phyloP scores from a whole-genome alignment of 176 grass and related monocot genomes.

The Triticum dicoccoides region DNA sequence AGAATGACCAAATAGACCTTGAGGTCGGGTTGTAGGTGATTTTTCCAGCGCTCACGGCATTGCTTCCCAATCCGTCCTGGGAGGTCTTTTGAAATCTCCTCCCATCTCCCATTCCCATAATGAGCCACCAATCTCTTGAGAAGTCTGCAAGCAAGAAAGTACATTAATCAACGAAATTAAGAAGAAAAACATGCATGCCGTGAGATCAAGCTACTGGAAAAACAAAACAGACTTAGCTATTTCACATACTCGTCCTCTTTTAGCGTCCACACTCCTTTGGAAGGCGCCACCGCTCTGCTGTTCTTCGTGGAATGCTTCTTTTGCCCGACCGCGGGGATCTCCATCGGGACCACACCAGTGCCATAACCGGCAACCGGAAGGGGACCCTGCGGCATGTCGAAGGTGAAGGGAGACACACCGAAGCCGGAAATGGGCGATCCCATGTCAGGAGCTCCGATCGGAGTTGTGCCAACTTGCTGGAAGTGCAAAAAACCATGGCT shows the following conservation, averaged over 20 bases:
- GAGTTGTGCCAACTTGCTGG: background rate
- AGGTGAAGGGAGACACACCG: background rate
- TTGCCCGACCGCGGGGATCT: background rate
- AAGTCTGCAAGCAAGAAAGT: conserved; percentile 27
- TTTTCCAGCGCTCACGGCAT: conserved; percentile 82
- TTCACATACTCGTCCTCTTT: conserved; percentile 60
- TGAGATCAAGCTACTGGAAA: background rate
- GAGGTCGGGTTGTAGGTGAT: conserved; percentile 63
- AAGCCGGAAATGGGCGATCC: background rate
- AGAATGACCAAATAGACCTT: conserved; percentile 38
- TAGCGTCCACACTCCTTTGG: conserved; percentile 59
- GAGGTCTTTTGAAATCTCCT: conserved; percentile 50
- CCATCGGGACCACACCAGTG: background rate
- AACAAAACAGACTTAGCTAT: background rate
- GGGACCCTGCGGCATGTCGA: background rate
- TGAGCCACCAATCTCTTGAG: conserved; percentile 43
- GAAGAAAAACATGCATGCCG: background rate
- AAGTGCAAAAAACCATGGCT: background rate
- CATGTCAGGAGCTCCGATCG: background rate
- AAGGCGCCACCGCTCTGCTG: background rate
- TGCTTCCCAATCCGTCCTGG: conserved; percentile 71
- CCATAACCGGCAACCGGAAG: background rate
- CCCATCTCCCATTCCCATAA: conserved; percentile 57
- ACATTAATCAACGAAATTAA: background rate
- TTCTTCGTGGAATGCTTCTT: background rate